A percentile compares a stretch with the other conserved stretches of the same genome.
Conservation (phyloP, 495 filamentous ascomycete genomes). For the Penicillium pulvis region DNA sequence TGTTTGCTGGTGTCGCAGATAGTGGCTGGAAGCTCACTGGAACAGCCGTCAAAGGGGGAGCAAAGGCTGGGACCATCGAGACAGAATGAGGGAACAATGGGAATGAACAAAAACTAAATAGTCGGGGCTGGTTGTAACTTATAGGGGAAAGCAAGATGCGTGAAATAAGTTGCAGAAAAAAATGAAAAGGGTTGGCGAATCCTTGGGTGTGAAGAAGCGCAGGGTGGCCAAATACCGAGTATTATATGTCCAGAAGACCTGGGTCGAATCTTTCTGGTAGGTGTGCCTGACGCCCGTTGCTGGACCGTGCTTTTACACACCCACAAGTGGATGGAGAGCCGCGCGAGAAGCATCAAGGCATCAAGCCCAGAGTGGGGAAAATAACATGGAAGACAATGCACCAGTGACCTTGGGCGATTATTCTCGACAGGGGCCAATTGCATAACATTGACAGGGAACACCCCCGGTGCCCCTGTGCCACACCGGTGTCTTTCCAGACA, state of each 20-base stretch:
- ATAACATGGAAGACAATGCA: slow-evolving; percentile 17
- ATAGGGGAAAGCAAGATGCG: neutral
- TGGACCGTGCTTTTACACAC: slow-evolving; percentile 20
- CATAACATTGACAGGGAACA: slow-evolving; percentile 10
- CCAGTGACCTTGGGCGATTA: slow-evolving; percentile 11
- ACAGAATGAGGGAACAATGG: slow-evolving; percentile 9
- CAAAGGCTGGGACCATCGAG: slow-evolving; percentile 42
- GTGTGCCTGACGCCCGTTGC: slow-evolving; percentile 29
- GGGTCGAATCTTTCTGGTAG: slow-evolving; percentile 16
- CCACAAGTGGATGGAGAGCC: slow-evolving; percentile 32
- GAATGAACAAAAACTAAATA: slow-evolving; percentile 8
- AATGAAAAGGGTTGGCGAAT: neutral
- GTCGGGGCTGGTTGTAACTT: neutral
- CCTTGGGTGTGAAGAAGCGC: slow-evolving; percentile 17
- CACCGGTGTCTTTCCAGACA: slow-evolving; percentile 4
- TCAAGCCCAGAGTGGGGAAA: slow-evolving; percentile 22
- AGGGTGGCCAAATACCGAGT: slow-evolving; percentile 17
- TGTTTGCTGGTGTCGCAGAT: slow-evolving; percentile 33
- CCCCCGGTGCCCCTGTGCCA: slow-evolving; percentile 11
- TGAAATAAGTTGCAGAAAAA: neutral
- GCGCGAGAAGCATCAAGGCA: slow-evolving; percentile 22
- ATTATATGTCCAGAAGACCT: slow-evolving; percentile 18
- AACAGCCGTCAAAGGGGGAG: slow-evolving; percentile 35
- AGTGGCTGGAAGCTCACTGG: slow-evolving; percentile 38
- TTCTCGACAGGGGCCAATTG: slow-evolving; percentile 14